These are phyloP conservation scores for Ustilago nuda DNA, from an alignment of 1,284 basidiomycete genomes.

Conservation along the genomic window DNA sequence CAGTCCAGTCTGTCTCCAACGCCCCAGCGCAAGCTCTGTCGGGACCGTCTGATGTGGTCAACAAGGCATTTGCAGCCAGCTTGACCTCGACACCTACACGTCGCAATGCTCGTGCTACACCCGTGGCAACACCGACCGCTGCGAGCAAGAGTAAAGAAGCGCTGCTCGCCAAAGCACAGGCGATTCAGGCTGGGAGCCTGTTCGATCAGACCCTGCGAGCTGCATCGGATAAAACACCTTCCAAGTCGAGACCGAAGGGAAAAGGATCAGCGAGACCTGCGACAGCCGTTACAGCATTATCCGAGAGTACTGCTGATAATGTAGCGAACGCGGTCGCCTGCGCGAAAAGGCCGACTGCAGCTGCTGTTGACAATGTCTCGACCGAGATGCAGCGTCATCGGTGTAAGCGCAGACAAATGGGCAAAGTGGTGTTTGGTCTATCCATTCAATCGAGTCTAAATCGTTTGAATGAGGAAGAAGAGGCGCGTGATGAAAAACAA, in stretches of 20 bases:
- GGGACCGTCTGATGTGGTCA: constrained; percentile 31
- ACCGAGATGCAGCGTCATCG: constrained; percentile 11
- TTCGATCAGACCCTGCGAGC: constrained; percentile 45
- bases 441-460: constrained; percentile 33
- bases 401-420: constrained; percentile 34
- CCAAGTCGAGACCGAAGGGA: not conserved
- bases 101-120: constrained; percentile 12
- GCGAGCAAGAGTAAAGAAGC: constrained; percentile 33
- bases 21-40: constrained; percentile 31
- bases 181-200: constrained; percentile 42
- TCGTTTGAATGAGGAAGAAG: constrained; percentile 24
- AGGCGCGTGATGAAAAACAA: constrained; percentile 29
- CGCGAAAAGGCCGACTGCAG: not conserved
- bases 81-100: constrained; percentile 12
- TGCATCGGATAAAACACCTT: not conserved
- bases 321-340: not conserved
- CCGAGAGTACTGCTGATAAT: not conserved
- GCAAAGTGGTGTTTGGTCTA: constrained; percentile 38
- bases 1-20: constrained; percentile 35
- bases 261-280: not conserved
- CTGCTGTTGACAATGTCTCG: not conserved
- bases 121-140: constrained; percentile 11
- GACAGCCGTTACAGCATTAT: not conserved
- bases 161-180: constrained; percentile 51
- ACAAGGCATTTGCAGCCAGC: constrained; percentile 28